Percentiles rank a stretch among this genome's conserved stretches.
Conservation (phyloP, 352 stramenopile species). For the Phytophthora nicotianae region DNA sequence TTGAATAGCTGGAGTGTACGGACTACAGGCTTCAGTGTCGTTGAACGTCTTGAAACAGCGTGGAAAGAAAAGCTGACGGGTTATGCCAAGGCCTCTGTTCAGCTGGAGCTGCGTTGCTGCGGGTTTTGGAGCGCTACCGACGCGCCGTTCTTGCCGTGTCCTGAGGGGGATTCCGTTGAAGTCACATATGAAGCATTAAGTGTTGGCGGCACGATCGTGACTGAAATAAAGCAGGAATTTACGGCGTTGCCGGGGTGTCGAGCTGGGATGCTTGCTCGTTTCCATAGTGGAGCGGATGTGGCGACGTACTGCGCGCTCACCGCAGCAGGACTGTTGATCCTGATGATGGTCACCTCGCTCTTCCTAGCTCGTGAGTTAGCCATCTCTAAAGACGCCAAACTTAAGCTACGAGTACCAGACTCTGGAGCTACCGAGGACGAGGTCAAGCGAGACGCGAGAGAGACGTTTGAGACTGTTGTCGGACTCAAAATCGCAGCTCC, state of each 20-base stretch:
- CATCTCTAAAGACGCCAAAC: conserved; percentile 70
- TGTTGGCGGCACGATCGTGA: conserved; percentile 60
- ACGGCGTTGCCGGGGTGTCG: conserved; percentile 61
- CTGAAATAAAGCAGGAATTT: conserved; percentile 49
- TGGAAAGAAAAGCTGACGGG: conserved; percentile 50
- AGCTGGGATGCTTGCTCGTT: conserved; percentile 52
- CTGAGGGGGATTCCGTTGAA: conserved; percentile 42
- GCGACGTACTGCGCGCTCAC: conserved; percentile 47
- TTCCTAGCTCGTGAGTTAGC: conserved; percentile 67
- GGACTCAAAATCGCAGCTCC: conserved; percentile 76
- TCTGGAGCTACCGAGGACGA: conserved; percentile 8
- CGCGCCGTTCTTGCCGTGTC: conserved; percentile 57
- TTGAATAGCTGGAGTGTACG: conserved; percentile 76
- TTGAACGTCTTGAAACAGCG: conserved; percentile 43
- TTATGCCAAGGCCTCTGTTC: conserved; percentile 53
- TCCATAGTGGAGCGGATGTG: conserved; percentile 47
- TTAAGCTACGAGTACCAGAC: conserved; percentile 63
- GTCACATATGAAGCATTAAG: conserved; percentile 66
- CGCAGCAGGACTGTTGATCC: conserved; percentile 44
- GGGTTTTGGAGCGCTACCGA: conserved; percentile 58
- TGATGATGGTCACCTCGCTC: conserved; percentile 43
- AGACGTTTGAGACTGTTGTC: conserved; percentile 75
- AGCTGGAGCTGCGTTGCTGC: conserved; percentile 76
- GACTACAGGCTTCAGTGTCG: conserved; percentile 72
- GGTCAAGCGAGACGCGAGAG: conserved; percentile 38